Conservation (phyloP, 805 yeast species). For the Candida bentonensis region DNA sequence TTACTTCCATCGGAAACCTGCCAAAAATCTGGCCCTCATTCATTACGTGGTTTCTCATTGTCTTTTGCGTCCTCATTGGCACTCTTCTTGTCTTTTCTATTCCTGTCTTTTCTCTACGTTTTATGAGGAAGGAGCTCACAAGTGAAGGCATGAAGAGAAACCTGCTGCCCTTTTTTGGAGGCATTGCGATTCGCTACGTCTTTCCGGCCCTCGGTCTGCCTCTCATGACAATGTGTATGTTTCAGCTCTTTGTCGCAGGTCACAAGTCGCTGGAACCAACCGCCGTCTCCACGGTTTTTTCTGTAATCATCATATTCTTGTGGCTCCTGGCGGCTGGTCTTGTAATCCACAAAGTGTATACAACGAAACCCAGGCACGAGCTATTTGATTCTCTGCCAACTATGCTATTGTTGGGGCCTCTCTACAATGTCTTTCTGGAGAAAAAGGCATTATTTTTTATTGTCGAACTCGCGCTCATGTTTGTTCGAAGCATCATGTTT, state of each 20-base stretch:
- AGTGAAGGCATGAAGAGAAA: conserved; percentile 12
- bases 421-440: conserved; percentile 19
- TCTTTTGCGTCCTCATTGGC: conserved; percentile 11
- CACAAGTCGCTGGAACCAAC: conserved; percentile 8
- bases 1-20: not conserved
- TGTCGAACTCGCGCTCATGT: conserved; percentile 10
- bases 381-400: conserved; percentile 16
- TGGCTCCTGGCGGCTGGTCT: conserved; percentile 14
- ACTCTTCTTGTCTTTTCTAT: conserved; percentile 7
- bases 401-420: conserved; percentile 17
- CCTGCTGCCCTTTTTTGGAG: conserved; percentile 14
- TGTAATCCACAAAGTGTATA: conserved; percentile 6
- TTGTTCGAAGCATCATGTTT: conserved; percentile 18
- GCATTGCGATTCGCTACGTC: conserved; percentile 15
- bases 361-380: conserved; percentile 11
- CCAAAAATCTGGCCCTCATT: conserved; percentile 20
- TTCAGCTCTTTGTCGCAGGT: conserved; percentile 15
- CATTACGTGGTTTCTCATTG: conserved; percentile 19
- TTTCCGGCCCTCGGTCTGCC: conserved; percentile 18
- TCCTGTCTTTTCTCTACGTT: conserved; percentile 6
- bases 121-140: conserved; percentile 6
- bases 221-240: conserved; percentile 16
- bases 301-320: conserved; percentile 13
- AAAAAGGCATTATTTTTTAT: conserved; percentile 9
- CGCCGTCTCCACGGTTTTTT: conserved; percentile 14